phyloP scores from a whole-genome alignment of 805 yeast genomes.

The Blastobotrys muscicola region DNA sequence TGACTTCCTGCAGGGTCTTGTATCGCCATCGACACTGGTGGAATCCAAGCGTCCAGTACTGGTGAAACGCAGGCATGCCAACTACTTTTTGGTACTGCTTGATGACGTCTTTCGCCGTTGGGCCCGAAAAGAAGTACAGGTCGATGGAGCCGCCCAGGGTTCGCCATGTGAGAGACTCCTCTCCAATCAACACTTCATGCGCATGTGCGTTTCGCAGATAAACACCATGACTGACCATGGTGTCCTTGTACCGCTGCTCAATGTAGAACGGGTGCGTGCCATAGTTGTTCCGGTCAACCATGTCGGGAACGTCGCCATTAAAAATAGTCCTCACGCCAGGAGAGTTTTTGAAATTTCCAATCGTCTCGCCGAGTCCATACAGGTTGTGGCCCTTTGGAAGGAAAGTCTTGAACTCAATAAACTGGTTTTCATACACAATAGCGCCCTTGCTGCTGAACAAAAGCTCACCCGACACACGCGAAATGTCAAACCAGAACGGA shows the following conservation, averaged over 20 bases:
- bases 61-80: slow-evolving; percentile 67
- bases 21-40: slow-evolving; percentile 98
- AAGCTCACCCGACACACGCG: slow-evolving; percentile 20
- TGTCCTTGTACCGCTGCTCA: slow-evolving; percentile 21
- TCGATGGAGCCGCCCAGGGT: slow-evolving; percentile 26
- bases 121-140: slow-evolving; percentile 23
- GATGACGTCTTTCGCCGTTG: slow-evolving; percentile 45
- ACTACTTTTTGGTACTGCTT: slow-evolving; percentile 55
- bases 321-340: slow-evolving; percentile 27
- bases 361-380: slow-evolving; percentile 29
- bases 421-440: slow-evolving; percentile 28
- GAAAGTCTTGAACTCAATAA: slow-evolving; percentile 26
- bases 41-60: slow-evolving; percentile 69
- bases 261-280: slow-evolving; percentile 29
- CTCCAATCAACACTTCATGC: slow-evolving; percentile 26
- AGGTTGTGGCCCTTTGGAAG: slow-evolving; percentile 24
- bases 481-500: slow-evolving; percentile 15
- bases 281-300: slow-evolving; percentile 26
- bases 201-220: slow-evolving; percentile 27
- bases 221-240: slow-evolving; percentile 23
- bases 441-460: slow-evolving; percentile 27
- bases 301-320: slow-evolving; percentile 26
- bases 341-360: slow-evolving; percentile 23
- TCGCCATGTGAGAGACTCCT: slow-evolving; percentile 25
- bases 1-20: slow-evolving; percentile 71